phyloP scores from a whole-genome alignment of 169 alveolate species.

The Eimeria praecox region DNA sequence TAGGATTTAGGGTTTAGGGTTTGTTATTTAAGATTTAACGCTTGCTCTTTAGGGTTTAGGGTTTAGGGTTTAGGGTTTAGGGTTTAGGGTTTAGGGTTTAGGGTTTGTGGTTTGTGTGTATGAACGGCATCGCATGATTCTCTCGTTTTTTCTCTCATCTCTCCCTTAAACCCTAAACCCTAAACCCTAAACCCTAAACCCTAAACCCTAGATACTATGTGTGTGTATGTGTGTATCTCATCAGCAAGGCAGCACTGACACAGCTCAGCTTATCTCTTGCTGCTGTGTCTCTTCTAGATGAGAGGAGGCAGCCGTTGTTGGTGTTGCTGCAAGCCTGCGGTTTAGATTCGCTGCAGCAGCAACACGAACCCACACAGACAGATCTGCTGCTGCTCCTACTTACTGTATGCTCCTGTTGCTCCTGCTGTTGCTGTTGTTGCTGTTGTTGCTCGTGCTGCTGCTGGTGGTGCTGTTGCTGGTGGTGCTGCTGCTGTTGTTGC shows the following conservation, averaged over 20 bases:
- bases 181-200: slow-evolving; percentile 1
- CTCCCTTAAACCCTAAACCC: not conserved
- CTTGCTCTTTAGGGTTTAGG: too few relatives aligned
- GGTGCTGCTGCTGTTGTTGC: slow-evolving; percentile 18
- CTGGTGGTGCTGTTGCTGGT: slow-evolving; percentile 29
- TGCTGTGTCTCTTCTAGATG: not conserved
- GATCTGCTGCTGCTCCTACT: slow-evolving; percentile 20
- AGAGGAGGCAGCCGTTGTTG: not conserved
- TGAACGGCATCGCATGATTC: too few relatives aligned
- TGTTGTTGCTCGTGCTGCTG: too few relatives aligned
- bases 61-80: not conserved
- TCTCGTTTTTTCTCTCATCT: too few relatives aligned
- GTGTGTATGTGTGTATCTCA: not conserved
- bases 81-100: slow-evolving; percentile 1
- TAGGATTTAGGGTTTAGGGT: not conserved
- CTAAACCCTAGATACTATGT: not conserved
- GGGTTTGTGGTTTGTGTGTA: too few relatives aligned
- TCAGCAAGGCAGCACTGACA: slow-evolving; percentile 12
- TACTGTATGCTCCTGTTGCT: slow-evolving; percentile 2
- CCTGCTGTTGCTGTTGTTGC: too few relatives aligned
- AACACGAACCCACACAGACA: not conserved
- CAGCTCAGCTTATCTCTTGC: slow-evolving; percentile 23
- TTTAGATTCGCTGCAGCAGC: not conserved
- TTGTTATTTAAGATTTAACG: too few relatives aligned
- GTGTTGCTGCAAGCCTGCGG: slow-evolving; percentile 16